Evolutionary conservation across 2,329 filamentous ascomycete genomes (phyloP).

Genomic region (Calonectria crousiana): DNA sequence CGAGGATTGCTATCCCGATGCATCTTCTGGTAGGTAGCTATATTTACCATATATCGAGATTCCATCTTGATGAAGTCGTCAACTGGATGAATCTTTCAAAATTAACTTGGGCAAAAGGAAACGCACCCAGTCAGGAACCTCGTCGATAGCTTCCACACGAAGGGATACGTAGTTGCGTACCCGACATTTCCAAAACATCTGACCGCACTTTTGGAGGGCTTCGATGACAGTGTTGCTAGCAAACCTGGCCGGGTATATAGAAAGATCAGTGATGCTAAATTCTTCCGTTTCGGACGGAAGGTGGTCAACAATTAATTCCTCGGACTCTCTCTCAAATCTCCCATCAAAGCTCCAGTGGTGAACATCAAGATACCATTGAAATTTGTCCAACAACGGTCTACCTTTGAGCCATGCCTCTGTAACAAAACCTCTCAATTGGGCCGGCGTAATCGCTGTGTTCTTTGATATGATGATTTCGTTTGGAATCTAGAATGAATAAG

Average conservation of each 20-base stretch:
- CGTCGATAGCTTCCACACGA: background rate
- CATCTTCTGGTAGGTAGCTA: background rate
- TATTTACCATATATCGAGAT: background rate
- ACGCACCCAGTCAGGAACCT: background rate
- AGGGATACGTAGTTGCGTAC: background rate
- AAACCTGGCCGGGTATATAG: background rate
- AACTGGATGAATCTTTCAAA: background rate
- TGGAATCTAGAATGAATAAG: background rate
- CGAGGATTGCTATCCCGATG: background rate
- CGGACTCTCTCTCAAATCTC: background rate
- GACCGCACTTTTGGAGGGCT: background rate
- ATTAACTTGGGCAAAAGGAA: background rate
- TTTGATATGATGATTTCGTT: background rate
- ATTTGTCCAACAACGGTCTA: background rate
- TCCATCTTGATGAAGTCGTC: background rate
- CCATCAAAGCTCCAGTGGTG: background rate
- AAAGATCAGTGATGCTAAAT: background rate
- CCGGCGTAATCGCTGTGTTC: background rate
- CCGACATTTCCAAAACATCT: background rate
- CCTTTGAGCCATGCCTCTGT: background rate
- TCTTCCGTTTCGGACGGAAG: background rate
- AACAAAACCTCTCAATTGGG: background rate
- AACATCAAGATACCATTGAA: background rate
- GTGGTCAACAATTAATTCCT: background rate
- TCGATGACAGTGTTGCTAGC: background rate